These are phyloP conservation scores for Thermothelomyces thermophilus DNA, from an alignment of 2,329 filamentous ascomycete genomes.

Conservation along the genomic window DNA sequence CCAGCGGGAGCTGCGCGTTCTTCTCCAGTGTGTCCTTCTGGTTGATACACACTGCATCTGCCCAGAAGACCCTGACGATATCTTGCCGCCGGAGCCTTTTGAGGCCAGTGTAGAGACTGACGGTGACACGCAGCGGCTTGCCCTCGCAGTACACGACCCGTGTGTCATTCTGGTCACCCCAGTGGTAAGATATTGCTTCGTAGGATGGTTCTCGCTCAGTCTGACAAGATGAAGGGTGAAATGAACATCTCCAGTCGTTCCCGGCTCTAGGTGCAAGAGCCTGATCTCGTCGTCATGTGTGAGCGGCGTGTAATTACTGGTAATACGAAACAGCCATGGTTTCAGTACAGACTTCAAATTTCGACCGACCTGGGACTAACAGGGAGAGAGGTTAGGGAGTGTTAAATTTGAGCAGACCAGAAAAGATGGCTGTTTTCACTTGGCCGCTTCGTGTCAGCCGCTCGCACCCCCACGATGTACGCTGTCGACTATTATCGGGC, in stretches of 20 bases:
- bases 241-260: background rate
- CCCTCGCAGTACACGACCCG: background rate
- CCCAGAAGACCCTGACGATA: background rate
- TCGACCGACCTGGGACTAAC: too few relatives aligned
- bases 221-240: background rate
- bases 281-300: background rate
- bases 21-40: background rate
- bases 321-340: background rate
- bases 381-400: too few relatives aligned
- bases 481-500: too few relatives aligned
- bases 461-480: too few relatives aligned
- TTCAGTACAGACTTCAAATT: too few relatives aligned
- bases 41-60: slow-evolving; percentile 1
- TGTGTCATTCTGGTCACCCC: background rate
- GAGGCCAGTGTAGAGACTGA: slow-evolving; percentile 1
- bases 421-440: too few relatives aligned
- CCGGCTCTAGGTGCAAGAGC: background rate
- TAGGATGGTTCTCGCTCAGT: background rate
- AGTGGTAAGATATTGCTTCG: slow-evolving; percentile 2
- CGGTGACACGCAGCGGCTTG: background rate
- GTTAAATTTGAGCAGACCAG: too few relatives aligned
- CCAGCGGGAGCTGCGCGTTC: background rate
- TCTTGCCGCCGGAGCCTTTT: background rate
- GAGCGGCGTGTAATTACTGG: background rate
- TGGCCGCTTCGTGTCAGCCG: too few relatives aligned